These are phyloP conservation scores for Tardiomyces digboiensis DNA, from an alignment of 1,139 yeast genomes.

Conservation along the genomic window DNA sequence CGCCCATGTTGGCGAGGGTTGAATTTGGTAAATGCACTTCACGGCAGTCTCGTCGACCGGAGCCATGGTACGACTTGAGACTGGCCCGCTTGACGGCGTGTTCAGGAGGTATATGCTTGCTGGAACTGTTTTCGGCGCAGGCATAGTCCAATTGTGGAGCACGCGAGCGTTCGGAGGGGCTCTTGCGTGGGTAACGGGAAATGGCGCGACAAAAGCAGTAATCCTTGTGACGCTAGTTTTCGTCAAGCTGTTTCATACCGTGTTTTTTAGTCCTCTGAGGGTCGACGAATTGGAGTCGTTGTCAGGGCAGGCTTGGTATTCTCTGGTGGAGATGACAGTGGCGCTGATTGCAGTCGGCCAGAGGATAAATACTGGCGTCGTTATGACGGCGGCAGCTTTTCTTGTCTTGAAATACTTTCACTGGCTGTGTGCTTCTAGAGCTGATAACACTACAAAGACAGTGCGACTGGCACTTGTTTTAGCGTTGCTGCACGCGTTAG, in stretches of 20 bases:
- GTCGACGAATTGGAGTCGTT: conserved; percentile 4
- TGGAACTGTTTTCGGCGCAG: background rate
- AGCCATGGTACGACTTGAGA: background rate
- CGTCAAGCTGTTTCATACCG: conserved; percentile 5
- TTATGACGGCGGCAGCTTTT: conserved; percentile 34
- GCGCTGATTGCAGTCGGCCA: conserved; percentile 17
- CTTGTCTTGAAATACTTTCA: conserved; percentile 38
- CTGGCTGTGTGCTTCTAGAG: conserved; percentile 33
- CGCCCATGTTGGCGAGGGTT: too few relatives aligned
- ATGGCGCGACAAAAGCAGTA: background rate
- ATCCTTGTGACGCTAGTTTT: conserved; percentile 2
- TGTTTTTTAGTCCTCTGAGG: conserved; percentile 7
- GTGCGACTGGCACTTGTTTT: conserved; percentile 10
- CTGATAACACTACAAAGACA: conserved; percentile 8
- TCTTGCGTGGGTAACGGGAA: background rate
- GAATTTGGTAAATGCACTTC: too few relatives aligned
- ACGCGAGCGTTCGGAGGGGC: background rate
- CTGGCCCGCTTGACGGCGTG: background rate
- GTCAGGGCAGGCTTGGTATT: conserved; percentile 11
- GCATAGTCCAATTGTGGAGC: background rate
- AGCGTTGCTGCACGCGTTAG: conserved; percentile 15
- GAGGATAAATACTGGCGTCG: conserved; percentile 22
- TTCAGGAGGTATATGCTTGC: background rate
- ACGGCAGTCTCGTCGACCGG: too few relatives aligned
- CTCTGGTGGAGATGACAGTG: conserved; percentile 18